A percentile compares a stretch with the other conserved stretches of the same genome.
Conservation (phyloP, 108 stramenopile species). For the Poteriospumella lacustris region DNA sequence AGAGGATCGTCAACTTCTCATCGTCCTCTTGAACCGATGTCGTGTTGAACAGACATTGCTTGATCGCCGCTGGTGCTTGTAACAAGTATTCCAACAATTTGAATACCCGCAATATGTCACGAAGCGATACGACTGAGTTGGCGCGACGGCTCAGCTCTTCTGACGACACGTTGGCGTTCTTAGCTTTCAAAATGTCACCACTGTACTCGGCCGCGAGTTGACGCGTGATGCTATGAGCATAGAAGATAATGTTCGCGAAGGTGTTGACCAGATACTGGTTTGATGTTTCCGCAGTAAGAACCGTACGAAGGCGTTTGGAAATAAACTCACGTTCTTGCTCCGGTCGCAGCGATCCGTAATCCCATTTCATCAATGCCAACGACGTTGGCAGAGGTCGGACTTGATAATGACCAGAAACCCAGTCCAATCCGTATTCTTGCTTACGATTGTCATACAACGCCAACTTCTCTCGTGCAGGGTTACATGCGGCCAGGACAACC, state of each 20-base stretch:
- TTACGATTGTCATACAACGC: background rate
- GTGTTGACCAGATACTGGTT: background rate
- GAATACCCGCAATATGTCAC: constrained; percentile 1
- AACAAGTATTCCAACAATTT: background rate
- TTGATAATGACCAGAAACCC: constrained; percentile 15
- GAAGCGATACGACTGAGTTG: background rate
- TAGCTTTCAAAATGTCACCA: background rate
- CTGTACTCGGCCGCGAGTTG: background rate
- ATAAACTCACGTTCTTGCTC: constrained; percentile 10
- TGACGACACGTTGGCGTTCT: background rate
- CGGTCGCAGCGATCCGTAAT: background rate
- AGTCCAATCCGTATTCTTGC: background rate
- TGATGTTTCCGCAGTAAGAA: background rate
- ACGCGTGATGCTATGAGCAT: background rate
- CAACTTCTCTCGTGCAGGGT: constrained; percentile 25
- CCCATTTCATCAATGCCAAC: background rate
- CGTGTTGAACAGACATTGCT: background rate
- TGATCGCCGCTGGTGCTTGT: background rate
- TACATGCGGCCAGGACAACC: constrained; percentile 30
- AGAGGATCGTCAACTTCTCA: background rate
- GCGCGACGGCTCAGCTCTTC: background rate
- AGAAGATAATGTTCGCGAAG: background rate
- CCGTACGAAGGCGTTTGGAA: background rate
- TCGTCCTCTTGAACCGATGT: background rate
- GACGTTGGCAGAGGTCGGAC: constrained; percentile 1